A percentile compares a stretch with the other conserved stretches of the same genome.
Evolutionary conservation across 208 protist genomes (phyloP).

Genomic region (Trypanosoma scelopori): DNA sequence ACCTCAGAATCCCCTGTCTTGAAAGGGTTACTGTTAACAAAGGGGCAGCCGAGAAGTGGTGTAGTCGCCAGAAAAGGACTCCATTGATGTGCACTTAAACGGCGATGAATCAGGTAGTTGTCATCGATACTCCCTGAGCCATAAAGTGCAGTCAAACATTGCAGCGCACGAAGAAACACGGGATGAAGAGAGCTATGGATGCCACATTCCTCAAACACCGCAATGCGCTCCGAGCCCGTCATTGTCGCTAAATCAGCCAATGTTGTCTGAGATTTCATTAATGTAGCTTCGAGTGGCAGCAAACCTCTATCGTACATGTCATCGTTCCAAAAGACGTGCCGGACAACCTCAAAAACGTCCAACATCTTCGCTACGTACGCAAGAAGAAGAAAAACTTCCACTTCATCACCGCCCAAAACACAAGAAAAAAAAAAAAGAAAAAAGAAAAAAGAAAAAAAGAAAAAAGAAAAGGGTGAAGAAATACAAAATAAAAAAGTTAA

Average conservation of each 20-base stretch:
- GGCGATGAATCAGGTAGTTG: conserved; percentile 70
- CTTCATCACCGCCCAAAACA: no score
- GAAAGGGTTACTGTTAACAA: conserved; percentile 60
- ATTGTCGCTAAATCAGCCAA: conserved; percentile 74
- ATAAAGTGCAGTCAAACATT: conserved; percentile 72
- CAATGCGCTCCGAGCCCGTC: conserved; percentile 67
- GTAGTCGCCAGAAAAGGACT: conserved; percentile 38
- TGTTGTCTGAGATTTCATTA: conserved; percentile 56
- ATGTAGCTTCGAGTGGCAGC: conserved; percentile 60
- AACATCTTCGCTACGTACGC: conserved; percentile 45
- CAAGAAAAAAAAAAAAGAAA: conserved; percentile 14
- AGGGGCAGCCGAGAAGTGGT: conserved; percentile 64
- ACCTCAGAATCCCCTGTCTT: conserved; percentile 6
- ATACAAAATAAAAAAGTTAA: background rate
- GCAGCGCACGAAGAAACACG: conserved; percentile 73
- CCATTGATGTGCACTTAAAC: conserved; percentile 68
- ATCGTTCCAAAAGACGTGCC: conserved; percentile 86
- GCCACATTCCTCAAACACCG: conserved; percentile 63
- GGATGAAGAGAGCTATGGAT: conserved; percentile 74
- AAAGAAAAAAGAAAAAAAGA: background rate
- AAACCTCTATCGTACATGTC: conserved; percentile 49
- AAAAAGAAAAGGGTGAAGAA: background rate
- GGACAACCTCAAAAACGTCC: conserved; percentile 61
- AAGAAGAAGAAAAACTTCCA: background rate
- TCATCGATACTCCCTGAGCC: conserved; percentile 48